These are phyloP conservation scores for Lasiodiplodia citricola DNA, from an alignment of 2,329 filamentous ascomycete genomes.

Conservation along the genomic window DNA sequence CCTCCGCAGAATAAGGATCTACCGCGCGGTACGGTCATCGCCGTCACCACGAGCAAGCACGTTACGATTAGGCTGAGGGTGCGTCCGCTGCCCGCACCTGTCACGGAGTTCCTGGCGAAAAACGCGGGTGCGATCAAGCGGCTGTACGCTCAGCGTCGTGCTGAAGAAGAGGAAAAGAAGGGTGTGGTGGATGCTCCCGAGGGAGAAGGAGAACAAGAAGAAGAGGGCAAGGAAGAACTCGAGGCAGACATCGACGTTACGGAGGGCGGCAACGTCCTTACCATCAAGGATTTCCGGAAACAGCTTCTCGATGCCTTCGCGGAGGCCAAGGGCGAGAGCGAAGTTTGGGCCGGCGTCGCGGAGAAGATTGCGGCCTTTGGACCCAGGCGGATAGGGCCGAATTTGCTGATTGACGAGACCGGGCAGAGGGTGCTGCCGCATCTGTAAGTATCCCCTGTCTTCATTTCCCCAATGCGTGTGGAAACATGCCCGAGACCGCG, in stretches of 20 bases:
- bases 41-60: constrained; percentile 83
- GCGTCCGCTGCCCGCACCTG: constrained; percentile 74
- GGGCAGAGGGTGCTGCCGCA: constrained; percentile 37
- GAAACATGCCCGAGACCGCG: too few species aligned
- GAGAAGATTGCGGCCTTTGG: constrained; percentile 90
- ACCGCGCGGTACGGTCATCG: constrained; percentile 79
- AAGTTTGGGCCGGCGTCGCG: constrained; percentile 77
- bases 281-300: constrained; percentile 75
- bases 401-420: constrained; percentile 86
- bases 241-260: constrained; percentile 57
- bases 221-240: constrained; percentile 49
- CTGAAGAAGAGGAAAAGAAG: constrained; percentile 49
- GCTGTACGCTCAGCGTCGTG: constrained; percentile 74
- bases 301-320: constrained; percentile 73
- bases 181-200: constrained; percentile 42
- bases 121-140: constrained; percentile 79
- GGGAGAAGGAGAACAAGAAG: constrained; percentile 48
- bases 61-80: constrained; percentile 78
- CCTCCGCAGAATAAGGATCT: constrained; percentile 84
- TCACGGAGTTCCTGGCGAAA: constrained; percentile 85
- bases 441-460: constrained; percentile 52
- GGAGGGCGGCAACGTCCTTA: constrained; percentile 65
- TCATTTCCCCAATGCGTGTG: neutral
- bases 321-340: constrained; percentile 72
- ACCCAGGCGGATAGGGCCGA: constrained; percentile 82